A percentile compares a stretch with the other conserved stretches of the same genome.
phyloP scores from a whole-genome alignment of 352 stramenopile species.

The Sclerospora graminicola region DNA sequence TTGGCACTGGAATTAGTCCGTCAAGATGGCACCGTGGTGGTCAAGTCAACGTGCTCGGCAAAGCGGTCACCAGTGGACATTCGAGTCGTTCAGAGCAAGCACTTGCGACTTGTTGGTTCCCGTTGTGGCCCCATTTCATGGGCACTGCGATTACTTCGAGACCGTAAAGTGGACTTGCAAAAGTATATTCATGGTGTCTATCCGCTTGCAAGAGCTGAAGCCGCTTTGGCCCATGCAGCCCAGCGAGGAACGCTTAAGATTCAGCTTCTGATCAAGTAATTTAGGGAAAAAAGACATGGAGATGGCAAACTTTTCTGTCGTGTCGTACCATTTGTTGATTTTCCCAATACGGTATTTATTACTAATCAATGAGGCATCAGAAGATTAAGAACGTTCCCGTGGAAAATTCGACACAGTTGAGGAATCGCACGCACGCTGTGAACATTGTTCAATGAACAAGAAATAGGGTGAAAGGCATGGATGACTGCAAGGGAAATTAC shows the following conservation, averaged over 20 bases:
- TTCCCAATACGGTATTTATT: too few species aligned
- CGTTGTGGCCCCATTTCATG: slow-evolving; percentile 53
- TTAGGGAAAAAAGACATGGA: too few species aligned
- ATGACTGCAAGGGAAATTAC: too few species aligned
- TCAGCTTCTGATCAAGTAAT: slow-evolving; percentile 37
- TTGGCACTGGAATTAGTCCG: slow-evolving; percentile 33
- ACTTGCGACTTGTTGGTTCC: slow-evolving; percentile 43
- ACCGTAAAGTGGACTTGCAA: slow-evolving; percentile 41
- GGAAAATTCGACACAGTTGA: slow-evolving; percentile 3
- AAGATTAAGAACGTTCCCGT: slow-evolving; percentile 5
- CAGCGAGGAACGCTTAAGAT: slow-evolving; percentile 50
- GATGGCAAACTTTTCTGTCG: too few species aligned
- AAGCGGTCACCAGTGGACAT: slow-evolving; percentile 25
- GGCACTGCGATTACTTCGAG: slow-evolving; percentile 40
- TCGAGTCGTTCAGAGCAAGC: slow-evolving; percentile 26
- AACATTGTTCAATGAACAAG: slow-evolving; percentile 2
- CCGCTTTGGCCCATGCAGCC: slow-evolving; percentile 35
- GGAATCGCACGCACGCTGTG: not conserved
- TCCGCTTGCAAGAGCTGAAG: slow-evolving; percentile 35
- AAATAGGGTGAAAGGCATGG: slow-evolving; percentile 2
- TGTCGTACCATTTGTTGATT: too few species aligned
- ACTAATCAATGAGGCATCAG: too few species aligned
- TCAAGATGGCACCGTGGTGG: slow-evolving; percentile 24
- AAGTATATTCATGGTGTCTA: slow-evolving; percentile 61
- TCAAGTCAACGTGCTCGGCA: slow-evolving; percentile 42